A percentile compares a stretch with the other conserved stretches of the same genome.
These are phyloP conservation scores for Penicillium diatomitis DNA, from an alignment of 495 filamentous ascomycete genomes.

Conservation along the genomic window DNA sequence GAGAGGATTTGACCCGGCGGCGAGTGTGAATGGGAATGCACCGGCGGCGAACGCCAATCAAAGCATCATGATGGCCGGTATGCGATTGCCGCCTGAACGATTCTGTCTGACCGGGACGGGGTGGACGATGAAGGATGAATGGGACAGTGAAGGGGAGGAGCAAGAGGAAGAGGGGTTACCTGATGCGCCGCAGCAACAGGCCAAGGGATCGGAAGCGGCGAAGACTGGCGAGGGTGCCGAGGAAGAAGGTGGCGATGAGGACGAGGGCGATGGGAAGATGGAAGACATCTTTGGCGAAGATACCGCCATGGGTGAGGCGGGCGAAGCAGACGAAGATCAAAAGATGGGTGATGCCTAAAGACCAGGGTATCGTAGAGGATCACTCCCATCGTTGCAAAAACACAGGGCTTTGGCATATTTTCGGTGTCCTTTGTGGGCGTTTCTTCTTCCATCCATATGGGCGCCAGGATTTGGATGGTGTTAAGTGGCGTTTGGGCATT, in stretches of 20 bases:
- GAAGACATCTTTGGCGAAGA: slow-evolving; percentile 51
- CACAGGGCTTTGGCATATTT: too few species aligned
- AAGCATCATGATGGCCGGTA: slow-evolving; percentile 48
- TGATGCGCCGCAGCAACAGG: slow-evolving; percentile 17
- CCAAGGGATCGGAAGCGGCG: slow-evolving; percentile 9
- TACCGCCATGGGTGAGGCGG: slow-evolving; percentile 38
- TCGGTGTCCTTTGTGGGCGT: too few species aligned
- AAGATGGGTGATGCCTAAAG: slow-evolving; percentile 42
- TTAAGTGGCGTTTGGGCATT: too few species aligned
- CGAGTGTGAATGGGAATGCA: slow-evolving; percentile 7
- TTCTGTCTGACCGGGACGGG: slow-evolving; percentile 80
- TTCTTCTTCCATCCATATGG: too few species aligned
- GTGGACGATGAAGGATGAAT: slow-evolving; percentile 77
- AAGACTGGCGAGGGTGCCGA: slow-evolving; percentile 22
- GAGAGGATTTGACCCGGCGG: slow-evolving; percentile 48
- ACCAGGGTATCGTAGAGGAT: too few species aligned
- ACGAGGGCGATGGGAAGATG: slow-evolving; percentile 51
- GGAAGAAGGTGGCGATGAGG: slow-evolving; percentile 25
- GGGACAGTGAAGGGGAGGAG: slow-evolving; percentile 56
- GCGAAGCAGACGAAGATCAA: slow-evolving; percentile 32
- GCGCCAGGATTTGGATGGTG: too few species aligned
- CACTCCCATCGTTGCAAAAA: too few species aligned
- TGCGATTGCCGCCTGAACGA: slow-evolving; percentile 79
- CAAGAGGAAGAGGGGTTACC: slow-evolving; percentile 45
- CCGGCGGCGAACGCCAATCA: slow-evolving; percentile 16